Base-by-base conservation (phyloP, 2,329 filamentous ascomycete genomes). In the Arthrinium phaeospermum region DNA sequence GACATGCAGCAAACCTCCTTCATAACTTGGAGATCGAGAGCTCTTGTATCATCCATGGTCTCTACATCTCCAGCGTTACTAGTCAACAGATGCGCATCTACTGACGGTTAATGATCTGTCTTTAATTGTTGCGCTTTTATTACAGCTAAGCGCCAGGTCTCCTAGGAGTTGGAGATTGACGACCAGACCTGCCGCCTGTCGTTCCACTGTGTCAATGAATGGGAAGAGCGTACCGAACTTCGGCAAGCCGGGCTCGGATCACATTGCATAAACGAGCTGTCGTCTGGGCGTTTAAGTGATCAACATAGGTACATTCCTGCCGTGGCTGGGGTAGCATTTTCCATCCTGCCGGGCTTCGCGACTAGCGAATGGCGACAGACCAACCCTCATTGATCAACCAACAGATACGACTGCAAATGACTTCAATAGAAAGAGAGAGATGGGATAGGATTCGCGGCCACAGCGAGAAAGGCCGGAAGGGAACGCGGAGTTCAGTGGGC, bases 231-330 rank as follows among this genome's bases (percentile, higher is more conserved):
- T 41, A 64, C 57, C 57, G 57, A 64, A 41, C 10, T 64, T 64
- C 57, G 57, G 57, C 57, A 64, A 41, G 34, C 57, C 57, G 57
- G 34, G 4, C 57, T 41, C 57, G 57, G 57, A 64, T 64, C 57
- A 64, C 57, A 41, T 41, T 41, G 57, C 30, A 12, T 64, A 64
- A 64, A 22, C 34, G 34, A 64, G 19, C 19, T n/a, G 30, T n/a
- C 4, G 34, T 0, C 3, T 64, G 34, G 57, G 57, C 57, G 57
- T 19, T n/a, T 64, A 64, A 64, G 34, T 41, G 57, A 64, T 64
- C 34, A 22, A 41, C 57, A 13, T 0, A 37, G 1, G 4, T n/a
- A n/a, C n/a, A n/a, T 1, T 37, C 16, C 19, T 61, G 19, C 19
- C 19, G 57, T 64, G 34, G 57, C 22, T 41, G 22, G 12, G 0